These are phyloP conservation scores for Durusdinium trenchii DNA, from an alignment of 73 alveolate species.

Conservation along the genomic window DNA sequence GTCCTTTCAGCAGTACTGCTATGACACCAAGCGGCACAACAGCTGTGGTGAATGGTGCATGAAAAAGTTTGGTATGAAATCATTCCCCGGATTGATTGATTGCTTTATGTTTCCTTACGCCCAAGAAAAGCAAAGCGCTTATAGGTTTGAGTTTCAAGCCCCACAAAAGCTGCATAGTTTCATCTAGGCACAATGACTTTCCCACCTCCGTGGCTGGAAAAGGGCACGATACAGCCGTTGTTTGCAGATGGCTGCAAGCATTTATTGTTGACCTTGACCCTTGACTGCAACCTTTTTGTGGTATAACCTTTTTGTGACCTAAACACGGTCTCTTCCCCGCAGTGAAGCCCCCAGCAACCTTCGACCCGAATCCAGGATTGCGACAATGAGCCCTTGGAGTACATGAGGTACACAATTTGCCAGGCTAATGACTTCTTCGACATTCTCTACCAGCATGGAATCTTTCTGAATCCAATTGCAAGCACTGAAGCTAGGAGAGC, in stretches of 20 bases:
- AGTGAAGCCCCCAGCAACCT: background rate
- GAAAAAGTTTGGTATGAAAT: background rate
- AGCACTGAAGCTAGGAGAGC: background rate
- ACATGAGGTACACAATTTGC: background rate
- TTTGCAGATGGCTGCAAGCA: background rate
- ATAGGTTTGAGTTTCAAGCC: background rate
- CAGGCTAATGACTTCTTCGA: background rate
- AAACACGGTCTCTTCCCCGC: no score
- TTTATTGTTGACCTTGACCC: background rate
- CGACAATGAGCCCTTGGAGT: background rate
- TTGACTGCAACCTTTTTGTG: background rate
- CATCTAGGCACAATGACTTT: background rate
- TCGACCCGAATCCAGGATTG: background rate
- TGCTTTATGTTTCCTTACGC: background rate
- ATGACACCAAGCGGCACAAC: background rate
- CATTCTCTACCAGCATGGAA: background rate
- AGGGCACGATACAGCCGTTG: slow-evolving; percentile 34
- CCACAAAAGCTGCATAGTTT: background rate
- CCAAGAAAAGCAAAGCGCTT: background rate
- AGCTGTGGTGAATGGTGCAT: background rate
- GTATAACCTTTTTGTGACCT: no score
- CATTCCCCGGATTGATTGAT: background rate
- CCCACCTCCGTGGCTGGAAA: slow-evolving; percentile 3
- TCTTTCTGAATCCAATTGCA: background rate
- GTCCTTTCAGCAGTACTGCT: background rate